A percentile compares a stretch with the other conserved stretches of the same genome.
phyloP scores from a whole-genome alignment of 2,329 filamentous ascomycete genomes.

The Paramyrothecium roridum region DNA sequence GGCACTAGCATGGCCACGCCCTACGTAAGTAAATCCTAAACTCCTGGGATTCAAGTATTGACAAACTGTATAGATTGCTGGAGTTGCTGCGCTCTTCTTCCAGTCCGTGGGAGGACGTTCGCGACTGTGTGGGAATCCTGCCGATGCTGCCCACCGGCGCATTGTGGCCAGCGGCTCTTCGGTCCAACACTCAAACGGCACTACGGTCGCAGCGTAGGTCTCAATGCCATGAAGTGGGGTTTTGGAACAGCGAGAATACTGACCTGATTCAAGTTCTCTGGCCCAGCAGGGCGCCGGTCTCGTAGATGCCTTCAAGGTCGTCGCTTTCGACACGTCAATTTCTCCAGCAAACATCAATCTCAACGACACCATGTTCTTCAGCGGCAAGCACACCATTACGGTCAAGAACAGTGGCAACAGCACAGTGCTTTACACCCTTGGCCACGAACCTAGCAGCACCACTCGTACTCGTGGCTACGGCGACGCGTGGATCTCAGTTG shows the following conservation, averaged over 20 bases:
- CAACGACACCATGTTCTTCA: neutral
- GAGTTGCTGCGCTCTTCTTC: neutral
- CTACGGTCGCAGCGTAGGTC: neutral
- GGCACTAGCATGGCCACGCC: neutral
- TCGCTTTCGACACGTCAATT: neutral
- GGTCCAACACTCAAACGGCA: neutral
- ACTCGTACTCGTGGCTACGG: neutral
- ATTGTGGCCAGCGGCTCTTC: neutral
- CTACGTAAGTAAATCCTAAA: neutral
- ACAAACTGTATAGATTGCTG: neutral
- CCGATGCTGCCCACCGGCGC: neutral
- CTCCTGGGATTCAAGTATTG: no score
- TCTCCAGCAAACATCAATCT: neutral
- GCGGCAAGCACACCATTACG: neutral
- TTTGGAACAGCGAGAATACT: no score
- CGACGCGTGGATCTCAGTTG: neutral
- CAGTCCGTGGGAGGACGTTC: neutral
- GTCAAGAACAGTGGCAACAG: neutral
- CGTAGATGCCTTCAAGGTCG: neutral
- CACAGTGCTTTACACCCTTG: neutral
- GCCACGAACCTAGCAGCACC: neutral
- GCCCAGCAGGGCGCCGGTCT: neutral
- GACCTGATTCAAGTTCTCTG: no score
- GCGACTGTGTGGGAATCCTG: neutral
- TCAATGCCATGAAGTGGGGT: no score